phyloP scores from a whole-genome alignment of 352 stramenopile species.

The Bremia lactucae region DNA sequence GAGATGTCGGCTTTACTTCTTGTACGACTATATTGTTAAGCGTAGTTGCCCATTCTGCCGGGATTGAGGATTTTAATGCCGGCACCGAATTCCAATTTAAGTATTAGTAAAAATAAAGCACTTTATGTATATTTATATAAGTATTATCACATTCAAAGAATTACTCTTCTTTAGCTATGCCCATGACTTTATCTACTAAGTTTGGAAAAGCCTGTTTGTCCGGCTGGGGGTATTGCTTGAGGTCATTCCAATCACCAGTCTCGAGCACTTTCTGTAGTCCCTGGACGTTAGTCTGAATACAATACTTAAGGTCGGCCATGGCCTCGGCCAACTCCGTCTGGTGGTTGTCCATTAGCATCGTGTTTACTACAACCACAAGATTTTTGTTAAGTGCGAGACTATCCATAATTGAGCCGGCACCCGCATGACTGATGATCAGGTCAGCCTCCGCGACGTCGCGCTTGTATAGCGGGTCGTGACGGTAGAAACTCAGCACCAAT shows the following conservation, averaged over 20 bases:
- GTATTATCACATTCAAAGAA: no score
- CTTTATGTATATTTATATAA: no score
- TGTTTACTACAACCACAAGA: slow-evolving; percentile 92
- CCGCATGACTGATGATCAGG: slow-evolving; percentile 92
- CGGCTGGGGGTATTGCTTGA: slow-evolving; percentile 43
- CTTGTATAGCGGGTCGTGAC: slow-evolving; percentile 86
- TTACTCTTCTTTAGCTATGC: slow-evolving; percentile 6
- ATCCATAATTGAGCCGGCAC: slow-evolving; percentile 91
- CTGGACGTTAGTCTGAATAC: slow-evolving; percentile 39
- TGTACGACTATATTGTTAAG: no score
- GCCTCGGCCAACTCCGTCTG: slow-evolving; percentile 91
- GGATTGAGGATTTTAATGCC: no score
- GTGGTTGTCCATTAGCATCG: slow-evolving; percentile 95
- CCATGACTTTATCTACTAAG: slow-evolving; percentile 51
- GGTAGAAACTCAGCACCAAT: slow-evolving; percentile 58
- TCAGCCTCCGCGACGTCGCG: slow-evolving; percentile 85
- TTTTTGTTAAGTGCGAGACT: slow-evolving; percentile 68
- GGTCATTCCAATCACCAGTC: slow-evolving; percentile 25
- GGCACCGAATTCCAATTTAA: no score
- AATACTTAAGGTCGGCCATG: slow-evolving; percentile 69
- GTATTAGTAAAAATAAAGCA: no score
- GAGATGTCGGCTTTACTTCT: no score
- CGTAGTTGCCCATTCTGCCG: no score
- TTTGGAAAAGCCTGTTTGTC: slow-evolving; percentile 56
- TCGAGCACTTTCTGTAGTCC: slow-evolving; percentile 25